Base-by-base conservation (phyloP, 2,329 filamentous ascomycete species). In the Xylaria sp. region DNA sequence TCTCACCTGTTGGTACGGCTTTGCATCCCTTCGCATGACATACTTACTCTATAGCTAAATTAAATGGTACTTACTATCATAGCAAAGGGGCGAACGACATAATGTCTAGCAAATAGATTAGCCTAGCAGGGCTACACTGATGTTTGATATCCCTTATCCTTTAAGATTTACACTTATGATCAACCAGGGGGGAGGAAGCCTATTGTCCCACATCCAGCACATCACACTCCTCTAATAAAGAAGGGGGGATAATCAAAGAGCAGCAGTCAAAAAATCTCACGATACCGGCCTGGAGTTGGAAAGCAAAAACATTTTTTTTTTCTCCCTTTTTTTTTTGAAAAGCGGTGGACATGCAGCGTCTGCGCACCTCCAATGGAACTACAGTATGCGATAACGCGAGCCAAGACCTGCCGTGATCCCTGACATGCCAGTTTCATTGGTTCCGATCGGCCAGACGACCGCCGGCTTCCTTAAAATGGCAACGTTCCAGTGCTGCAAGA, bases 381-480 rank as follows among this genome's bases (percentile, higher is more conserved):
- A 57, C 28, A 28, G 28, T 28, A 46, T 34, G 44, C 67, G 58
- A 65, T 63, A 69, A 67, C 58, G 65, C 62, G 50, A 63, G 67
- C 67, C 65, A 72, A 70, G 67, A 57, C 64, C 56, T 56, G 63
- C 34, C 28, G 56, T 65, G 37, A 41, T 61, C 62, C 54, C 39
- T 25, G 23, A 28, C 25, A 52, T 58, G 55, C 37, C 31, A 41
- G 3, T 62, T 50, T 67, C 13, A 69, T 71, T 69, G 63, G 69
- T 37, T 61, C 37, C n/a, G 51, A 8, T 44, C 18, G 18, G 65
- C 57, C 65, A 50, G 59, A 69, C 54, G 46, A 63, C 51, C 63
- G 63, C 66, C 63, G 69, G 60, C 51, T 69, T 69, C 56, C 68
- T 69, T 63, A 63, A 69, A 71, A 69, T 60, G 58, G 64, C 63